A percentile compares a stretch with the other conserved stretches of the same genome.
phyloP scores from a whole-genome alignment of 2,329 filamentous ascomycete genomes.

The Venturia oleaginea region DNA sequence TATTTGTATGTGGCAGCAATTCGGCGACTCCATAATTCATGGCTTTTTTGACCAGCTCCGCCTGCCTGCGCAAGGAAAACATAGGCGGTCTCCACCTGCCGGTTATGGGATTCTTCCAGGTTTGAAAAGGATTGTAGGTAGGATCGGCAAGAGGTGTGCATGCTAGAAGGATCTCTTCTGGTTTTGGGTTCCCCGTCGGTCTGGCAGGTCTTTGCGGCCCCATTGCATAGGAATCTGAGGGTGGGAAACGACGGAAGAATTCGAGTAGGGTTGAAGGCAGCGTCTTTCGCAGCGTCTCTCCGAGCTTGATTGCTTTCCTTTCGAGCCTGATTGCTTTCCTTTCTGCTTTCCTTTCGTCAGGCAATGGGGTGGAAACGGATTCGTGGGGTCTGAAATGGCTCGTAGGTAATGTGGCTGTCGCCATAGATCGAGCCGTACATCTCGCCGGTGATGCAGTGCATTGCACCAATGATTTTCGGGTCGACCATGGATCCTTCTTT shows the following conservation, averaged over 20 bases:
- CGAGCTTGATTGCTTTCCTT: slow-evolving; percentile 41
- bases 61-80: slow-evolving; percentile 78
- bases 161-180: slow-evolving; percentile 20
- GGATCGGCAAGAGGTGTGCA: slow-evolving; percentile 18
- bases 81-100: slow-evolving; percentile 76
- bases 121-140: slow-evolving; percentile 64
- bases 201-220: slow-evolving; percentile 39
- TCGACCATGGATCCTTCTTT: background rate
- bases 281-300: slow-evolving; percentile 63
- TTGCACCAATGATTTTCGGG: background rate
- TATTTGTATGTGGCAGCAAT: slow-evolving; percentile 65
- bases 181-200: slow-evolving; percentile 19
- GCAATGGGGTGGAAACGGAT: slow-evolving; percentile 4
- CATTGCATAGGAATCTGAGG: slow-evolving; percentile 33
- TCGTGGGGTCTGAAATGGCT: slow-evolving; percentile 15
- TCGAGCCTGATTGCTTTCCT: background rate
- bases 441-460: background rate
- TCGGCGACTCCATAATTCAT: slow-evolving; percentile 69
- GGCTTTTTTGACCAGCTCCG: slow-evolving; percentile 82
- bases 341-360: background rate
- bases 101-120: slow-evolving; percentile 67
- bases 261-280: slow-evolving; percentile 70
- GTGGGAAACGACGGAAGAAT: slow-evolving; percentile 88
- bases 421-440: background rate
- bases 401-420: slow-evolving; percentile 14